Percentiles rank a stretch among this genome's conserved stretches.
phyloP scores from a whole-genome alignment of 2,329 filamentous ascomycete genomes.

The Zymoseptoria brevis region DNA sequence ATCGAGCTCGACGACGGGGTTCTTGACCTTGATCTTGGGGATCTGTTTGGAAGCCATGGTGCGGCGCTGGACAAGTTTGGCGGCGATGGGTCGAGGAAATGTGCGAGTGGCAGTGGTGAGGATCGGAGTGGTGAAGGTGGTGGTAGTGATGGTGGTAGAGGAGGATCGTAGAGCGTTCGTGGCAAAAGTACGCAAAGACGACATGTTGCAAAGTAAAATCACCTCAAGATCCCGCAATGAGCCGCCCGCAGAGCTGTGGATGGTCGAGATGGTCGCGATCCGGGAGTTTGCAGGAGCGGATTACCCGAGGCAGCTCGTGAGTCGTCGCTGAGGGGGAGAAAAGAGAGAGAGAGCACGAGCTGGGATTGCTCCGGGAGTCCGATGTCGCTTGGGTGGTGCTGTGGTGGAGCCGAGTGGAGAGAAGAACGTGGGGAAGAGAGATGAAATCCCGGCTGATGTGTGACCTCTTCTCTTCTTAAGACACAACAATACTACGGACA shows the following conservation, averaged over 20 bases:
- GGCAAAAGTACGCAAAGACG: slow-evolving; percentile 14
- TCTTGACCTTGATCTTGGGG: slow-evolving; percentile 98
- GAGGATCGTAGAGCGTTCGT: slow-evolving; percentile 10
- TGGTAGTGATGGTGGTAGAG: slow-evolving; percentile 2
- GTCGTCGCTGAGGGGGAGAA: not conserved
- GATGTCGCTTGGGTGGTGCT: not conserved
- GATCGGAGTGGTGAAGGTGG: slow-evolving; percentile 12
- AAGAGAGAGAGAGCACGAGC: not conserved
- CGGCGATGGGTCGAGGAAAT: slow-evolving; percentile 26
- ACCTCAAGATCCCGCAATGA: slow-evolving; percentile 47
- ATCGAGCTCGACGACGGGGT: slow-evolving; percentile 95
- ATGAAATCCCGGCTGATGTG: not conserved
- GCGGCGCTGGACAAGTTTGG: slow-evolving; percentile 29
- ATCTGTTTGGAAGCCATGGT: slow-evolving; percentile 33
- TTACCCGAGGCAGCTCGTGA: not conserved
- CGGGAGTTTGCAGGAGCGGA: not conserved
- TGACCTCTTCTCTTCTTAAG: not conserved
- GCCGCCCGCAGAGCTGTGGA: slow-evolving; percentile 30
- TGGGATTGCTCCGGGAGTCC: not conserved
- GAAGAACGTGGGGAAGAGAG: not conserved
- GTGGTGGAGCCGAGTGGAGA: not conserved
- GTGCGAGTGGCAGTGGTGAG: slow-evolving; percentile 16
- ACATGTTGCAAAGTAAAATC: slow-evolving; percentile 28
- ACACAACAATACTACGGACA: not conserved
- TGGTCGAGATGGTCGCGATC: not conserved